Evolutionary conservation across 1,284 basidiomycete species (phyloP), one percentile per base, ranked within the genome.

Genomic region (Somion occarium): DNA sequence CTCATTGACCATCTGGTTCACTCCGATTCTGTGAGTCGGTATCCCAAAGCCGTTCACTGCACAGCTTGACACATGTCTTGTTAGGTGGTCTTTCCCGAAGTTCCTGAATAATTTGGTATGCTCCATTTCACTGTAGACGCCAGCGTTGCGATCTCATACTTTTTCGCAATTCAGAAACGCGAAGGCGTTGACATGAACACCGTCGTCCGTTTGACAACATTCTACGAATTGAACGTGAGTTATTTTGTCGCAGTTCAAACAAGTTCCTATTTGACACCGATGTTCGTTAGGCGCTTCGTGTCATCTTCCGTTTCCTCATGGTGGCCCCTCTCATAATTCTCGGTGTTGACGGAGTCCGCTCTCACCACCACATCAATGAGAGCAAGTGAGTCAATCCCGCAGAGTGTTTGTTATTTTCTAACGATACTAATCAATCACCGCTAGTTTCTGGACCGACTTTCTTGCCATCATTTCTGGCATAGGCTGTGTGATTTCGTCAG

Each of bases 181-280:
- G 77, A 82, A 60, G 75, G 77, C 3, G 82, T 88, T 9, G 87
- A 90, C 47, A 72, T 59, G 18, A 69, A 60, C 26, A 86, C 84
- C 2, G 73, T 90, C 44, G 73, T 88, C 37, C 78, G 86, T 19
- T 67, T 91, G 43, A 84, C 82, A 15, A 88, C 84, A 55, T 90
- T 88, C 63, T 83, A 86, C 41, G 88, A 91, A 61, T 66, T 90
- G 43, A 90, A 91, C 57, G 87, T 90, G 57, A 38, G 83, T 68
- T 18, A n/a, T 23, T 2, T 30, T 19, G 15, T 34, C 15, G 30
- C 18, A 41, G 18, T 41, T 9, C 11, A 11, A 15, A 3, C 18
- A 3, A 5, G 20, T n/a, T 13, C 18, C 26, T n/a, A 42, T 22
- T 12, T 25, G 19, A 34, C 4, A 18, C 27, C 27, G 38, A 48